Evolutionary conservation across 768 basidiomycete genomes (phyloP).

Genomic region (Suillus occidentalis): DNA sequence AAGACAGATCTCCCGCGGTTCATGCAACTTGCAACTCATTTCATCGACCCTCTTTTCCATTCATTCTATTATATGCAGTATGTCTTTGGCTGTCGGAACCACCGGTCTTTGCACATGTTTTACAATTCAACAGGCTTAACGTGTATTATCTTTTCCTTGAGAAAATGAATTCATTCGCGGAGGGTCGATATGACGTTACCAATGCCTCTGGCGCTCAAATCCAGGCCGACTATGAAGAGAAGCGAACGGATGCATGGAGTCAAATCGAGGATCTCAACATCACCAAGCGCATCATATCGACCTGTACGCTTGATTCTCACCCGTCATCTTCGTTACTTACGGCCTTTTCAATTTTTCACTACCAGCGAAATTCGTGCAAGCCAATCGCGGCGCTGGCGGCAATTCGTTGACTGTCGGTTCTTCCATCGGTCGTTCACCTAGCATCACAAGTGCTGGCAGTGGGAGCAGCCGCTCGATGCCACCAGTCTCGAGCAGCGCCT

Average conservation of each 20-base stretch:
- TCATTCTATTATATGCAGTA: conserved; percentile 99
- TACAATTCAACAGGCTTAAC: conserved; percentile 61
- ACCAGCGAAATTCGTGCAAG: conserved; percentile 69
- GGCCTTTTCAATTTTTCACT: background rate
- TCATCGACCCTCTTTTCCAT: conserved; percentile 97
- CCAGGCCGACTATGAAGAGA: conserved; percentile 71
- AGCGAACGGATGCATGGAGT: conserved; percentile 81
- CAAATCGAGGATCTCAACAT: conserved; percentile 78
- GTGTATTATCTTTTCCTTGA: conserved; percentile 93
- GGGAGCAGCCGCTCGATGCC: conserved; percentile 26
- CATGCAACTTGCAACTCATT: conserved; percentile 81
- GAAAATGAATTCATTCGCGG: conserved; percentile 86
- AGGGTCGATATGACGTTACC: conserved; percentile 71
- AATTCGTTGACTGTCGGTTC: conserved; percentile 37
- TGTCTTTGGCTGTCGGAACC: conserved; percentile 33
- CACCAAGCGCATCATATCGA: conserved; percentile 80
- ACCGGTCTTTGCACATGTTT: conserved; percentile 1
- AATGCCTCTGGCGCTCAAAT: conserved; percentile 71
- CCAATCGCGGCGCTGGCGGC: conserved; percentile 38
- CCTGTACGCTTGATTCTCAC: conserved; percentile 53
- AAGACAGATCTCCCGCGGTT: conserved; percentile 95
- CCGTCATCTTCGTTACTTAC: conserved; percentile 12
- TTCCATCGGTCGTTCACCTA: conserved; percentile 34
- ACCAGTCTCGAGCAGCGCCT: conserved; percentile 16
- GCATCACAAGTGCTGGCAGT: conserved; percentile 26